Conservation (phyloP, 176 grass and related monocot genomes). For the Hordeum marinum region DNA sequence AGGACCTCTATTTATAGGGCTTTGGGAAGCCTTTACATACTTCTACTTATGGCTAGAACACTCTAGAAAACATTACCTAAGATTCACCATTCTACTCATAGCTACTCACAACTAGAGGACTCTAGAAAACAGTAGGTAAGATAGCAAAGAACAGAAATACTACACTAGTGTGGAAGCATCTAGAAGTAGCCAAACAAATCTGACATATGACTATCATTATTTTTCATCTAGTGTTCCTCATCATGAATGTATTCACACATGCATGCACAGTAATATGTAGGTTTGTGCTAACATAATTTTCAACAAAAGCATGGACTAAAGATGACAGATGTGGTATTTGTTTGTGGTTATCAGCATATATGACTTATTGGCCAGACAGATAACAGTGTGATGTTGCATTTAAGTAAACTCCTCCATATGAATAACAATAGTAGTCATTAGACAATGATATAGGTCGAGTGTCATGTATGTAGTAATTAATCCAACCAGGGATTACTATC, state of each 20-base stretch:
- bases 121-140: too few species aligned
- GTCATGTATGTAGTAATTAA: not conserved
- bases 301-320: conserved; percentile 4
- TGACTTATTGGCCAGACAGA: not conserved
- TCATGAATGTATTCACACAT: not conserved
- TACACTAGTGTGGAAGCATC: too few species aligned
- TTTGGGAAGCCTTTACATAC: too few species aligned
- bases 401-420: not conserved
- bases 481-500: not conserved
- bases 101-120: too few species aligned
- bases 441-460: not conserved
- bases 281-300: not conserved
- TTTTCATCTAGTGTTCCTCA: too few species aligned
- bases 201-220: too few species aligned
- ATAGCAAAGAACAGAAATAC: too few species aligned
- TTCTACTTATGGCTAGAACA: too few species aligned
- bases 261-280: not conserved
- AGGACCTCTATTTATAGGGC: too few species aligned
- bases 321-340: not conserved
- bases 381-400: conserved; percentile 6
- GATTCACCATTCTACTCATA: too few species aligned
- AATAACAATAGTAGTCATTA: not conserved
- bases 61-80: too few species aligned
- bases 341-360: not conserved
- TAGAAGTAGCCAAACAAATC: too few species aligned